These are phyloP conservation scores for Orobanche coerulescens DNA, from an alignment of 257 asterid species.

Conservation along the genomic window DNA sequence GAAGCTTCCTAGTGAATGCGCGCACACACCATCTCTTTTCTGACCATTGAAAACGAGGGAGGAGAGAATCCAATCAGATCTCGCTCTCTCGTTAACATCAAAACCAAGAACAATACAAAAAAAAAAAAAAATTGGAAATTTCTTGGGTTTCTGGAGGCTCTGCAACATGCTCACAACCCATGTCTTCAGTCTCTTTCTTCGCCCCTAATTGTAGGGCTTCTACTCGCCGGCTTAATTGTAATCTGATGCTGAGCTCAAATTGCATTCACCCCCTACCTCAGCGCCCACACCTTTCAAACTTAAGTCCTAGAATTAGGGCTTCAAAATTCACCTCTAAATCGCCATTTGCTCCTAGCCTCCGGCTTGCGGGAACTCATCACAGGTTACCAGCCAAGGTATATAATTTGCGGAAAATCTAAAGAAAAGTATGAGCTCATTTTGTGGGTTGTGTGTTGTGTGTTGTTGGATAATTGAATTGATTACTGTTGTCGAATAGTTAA, in stretches of 20 bases:
- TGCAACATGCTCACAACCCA: constrained; percentile 44
- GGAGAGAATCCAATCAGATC: constrained; percentile 3
- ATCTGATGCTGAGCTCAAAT: constrained; percentile 67
- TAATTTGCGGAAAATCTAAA: constrained; percentile 6
- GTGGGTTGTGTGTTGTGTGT: constrained; percentile 4
- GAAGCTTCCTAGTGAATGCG: constrained; percentile 2
- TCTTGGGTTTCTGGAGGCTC: constrained; percentile 34
- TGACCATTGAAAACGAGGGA: constrained; percentile 20
- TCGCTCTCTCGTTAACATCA: not conserved
- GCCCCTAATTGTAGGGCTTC: constrained; percentile 35
- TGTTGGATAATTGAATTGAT: not conserved
- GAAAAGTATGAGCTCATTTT: not conserved
- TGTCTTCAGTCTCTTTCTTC: constrained; percentile 34
- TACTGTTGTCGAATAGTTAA: not conserved
- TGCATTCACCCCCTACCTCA: constrained; percentile 43
- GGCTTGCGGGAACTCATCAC: constrained; percentile 32
- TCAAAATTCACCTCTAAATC: constrained; percentile 39
- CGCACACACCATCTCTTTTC: not conserved
- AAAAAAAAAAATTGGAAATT: constrained; percentile 12
- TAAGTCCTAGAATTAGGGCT: constrained; percentile 35
- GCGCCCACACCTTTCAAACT: constrained; percentile 35
- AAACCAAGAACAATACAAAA: constrained; percentile 3
- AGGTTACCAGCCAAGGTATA: constrained; percentile 50
- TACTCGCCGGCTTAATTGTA: constrained; percentile 17
- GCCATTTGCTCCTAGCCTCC: constrained; percentile 30